Percentiles rank a stretch among this genome's conserved stretches.
phyloP scores from a whole-genome alignment of 345 rosid genomes.

The Iberis pinnata region DNA sequence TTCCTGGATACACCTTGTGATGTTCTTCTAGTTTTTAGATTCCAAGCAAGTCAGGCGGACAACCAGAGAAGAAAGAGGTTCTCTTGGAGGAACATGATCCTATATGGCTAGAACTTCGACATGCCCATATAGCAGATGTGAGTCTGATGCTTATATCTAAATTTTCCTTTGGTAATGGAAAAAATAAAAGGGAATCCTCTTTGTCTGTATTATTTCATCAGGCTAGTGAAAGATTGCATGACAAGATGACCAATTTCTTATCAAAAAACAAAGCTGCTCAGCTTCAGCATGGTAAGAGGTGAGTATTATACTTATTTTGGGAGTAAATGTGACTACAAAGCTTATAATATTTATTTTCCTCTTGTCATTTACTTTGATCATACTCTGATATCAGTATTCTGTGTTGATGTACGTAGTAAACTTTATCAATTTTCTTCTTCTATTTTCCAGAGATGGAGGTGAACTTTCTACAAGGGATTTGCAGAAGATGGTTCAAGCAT shows the following conservation, averaged over 20 bases:
- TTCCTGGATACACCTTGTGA: slow-evolving; percentile 30
- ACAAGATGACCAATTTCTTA: slow-evolving; percentile 89
- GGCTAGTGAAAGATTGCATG: slow-evolving; percentile 92
- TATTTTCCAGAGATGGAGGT: slow-evolving; percentile 50
- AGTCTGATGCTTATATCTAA: slow-evolving; percentile 30
- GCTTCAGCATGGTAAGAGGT: slow-evolving; percentile 91
- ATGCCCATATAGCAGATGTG: slow-evolving; percentile 95
- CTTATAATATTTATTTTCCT: neutral
- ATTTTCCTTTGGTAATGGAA: slow-evolving; percentile 7
- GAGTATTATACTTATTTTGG: slow-evolving; percentile 24
- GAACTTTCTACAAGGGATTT: slow-evolving; percentile 92
- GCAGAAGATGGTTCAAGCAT: slow-evolving; percentile 99
- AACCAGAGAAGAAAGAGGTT: slow-evolving; percentile 90
- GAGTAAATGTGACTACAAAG: neutral
- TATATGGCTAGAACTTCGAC: slow-evolving; percentile 96
- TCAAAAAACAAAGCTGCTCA: slow-evolving; percentile 98
- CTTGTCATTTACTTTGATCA: slow-evolving; percentile 9
- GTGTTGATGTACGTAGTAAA: too few relatives aligned
- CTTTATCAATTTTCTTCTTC: neutral
- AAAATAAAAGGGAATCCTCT: slow-evolving; percentile 24
- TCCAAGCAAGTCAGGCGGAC: slow-evolving; percentile 71
- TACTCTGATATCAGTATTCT: too few relatives aligned
- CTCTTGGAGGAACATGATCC: slow-evolving; percentile 99
- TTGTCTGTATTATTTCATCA: slow-evolving; percentile 38
- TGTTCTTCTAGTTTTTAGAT: slow-evolving; percentile 42